A percentile compares a stretch with the other conserved stretches of the same genome.
Conservation (phyloP, 768 basidiomycete species). For the Russula olivacea region DNA sequence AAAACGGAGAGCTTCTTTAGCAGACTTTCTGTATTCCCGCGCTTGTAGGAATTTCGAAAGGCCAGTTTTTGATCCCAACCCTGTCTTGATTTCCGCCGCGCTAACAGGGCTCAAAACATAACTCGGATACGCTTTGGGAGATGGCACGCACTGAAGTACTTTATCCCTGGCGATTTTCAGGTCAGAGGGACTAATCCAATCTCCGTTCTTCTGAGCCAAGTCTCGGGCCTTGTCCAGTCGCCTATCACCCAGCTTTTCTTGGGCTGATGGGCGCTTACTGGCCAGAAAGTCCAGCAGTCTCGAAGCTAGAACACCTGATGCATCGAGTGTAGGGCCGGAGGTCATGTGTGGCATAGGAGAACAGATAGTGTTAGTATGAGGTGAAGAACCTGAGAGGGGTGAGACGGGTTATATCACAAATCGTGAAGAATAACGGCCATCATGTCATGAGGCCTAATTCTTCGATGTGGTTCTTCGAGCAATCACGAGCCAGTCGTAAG, state of each 20-base stretch:
- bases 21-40: neutral
- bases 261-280: neutral
- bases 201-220: neutral
- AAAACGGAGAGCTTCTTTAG: conserved; percentile 1
- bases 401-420: neutral
- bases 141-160: neutral
- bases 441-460: neutral
- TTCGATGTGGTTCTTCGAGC: neutral
- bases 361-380: neutral
- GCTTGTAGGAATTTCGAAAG: conserved; percentile 7
- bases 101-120: neutral
- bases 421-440: neutral
- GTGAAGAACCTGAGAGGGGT: neutral
- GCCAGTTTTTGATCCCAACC: conserved; percentile 1
- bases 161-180: conserved; percentile 2
- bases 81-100: neutral
- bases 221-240: conserved; percentile 7
- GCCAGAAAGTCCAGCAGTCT: conserved; percentile 4
- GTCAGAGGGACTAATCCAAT: neutral
- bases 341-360: neutral
- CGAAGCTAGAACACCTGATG: conserved; percentile 6
- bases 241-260: neutral
- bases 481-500: neutral
- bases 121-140: no score
- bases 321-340: neutral